Base-by-base conservation (phyloP, 169 alveolate genomes). In the Plasmodium ovale region DNA sequence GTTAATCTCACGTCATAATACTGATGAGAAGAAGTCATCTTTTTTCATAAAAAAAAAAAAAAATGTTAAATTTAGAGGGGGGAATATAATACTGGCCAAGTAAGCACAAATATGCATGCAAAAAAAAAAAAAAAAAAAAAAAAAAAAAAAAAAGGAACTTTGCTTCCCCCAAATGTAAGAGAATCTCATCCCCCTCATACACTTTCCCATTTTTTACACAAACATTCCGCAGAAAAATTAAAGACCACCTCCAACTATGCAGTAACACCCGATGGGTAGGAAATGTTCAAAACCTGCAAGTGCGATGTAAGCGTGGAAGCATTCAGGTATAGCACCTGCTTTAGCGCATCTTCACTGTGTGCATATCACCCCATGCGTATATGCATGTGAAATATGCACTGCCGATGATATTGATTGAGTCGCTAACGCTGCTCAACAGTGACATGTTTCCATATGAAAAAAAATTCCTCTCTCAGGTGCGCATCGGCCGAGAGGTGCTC, bases 211-310 rank as follows among this genome's bases (percentile, higher is more conserved):
- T 37, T 33, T 54, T 67, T 39, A 16, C 3, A 14, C 23, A 77
- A 79, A 5, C 39, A 62, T 67, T 39, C 19, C 3, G 9, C 23
- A 77, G 89, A 5, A 59, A 62, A 62, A 67, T 77, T 5, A 27
- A n/a, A 56, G 89, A 77, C 21, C 49, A 77, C 72, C 47, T 77
- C 25, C 35, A 77, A 27, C 16, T 62, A 62, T 53, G 69, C 53
- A 37, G 25, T 58, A 62, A 77, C 29, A 37, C 51, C 31, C 23
- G 29, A 35, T 21, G 31, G 58, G 33, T 47, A 47, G 23, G 25
- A 1, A 14, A 35, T 21, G 64, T 14, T 37, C 35, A 58, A 7
- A 67, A 77, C 39, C 27, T 77, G 4, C 65, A 39, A 10, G 44
- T 77, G 1, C 49, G 27, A 54, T 49, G 54, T n/a, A 77, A 21